Conservation (phyloP, 345 rosid genomes). For the Corchorus olitorius region DNA sequence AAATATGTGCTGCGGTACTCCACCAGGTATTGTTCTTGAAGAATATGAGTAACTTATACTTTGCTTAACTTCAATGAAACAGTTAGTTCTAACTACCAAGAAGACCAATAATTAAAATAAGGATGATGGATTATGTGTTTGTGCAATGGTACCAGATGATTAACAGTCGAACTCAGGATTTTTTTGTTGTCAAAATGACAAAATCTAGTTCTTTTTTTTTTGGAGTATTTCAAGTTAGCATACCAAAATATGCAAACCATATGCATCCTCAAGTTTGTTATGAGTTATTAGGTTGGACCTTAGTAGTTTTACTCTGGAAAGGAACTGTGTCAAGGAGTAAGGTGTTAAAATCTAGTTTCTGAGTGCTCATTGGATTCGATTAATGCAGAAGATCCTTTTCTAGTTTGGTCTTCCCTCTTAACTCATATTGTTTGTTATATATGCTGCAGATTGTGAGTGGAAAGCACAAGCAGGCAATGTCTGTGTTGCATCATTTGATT, state of each 20-base stretch:
- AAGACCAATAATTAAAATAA: not conserved
- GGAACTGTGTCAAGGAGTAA: not conserved
- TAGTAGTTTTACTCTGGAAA: not conserved
- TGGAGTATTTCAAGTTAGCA: too few species aligned
- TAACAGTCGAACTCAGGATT: not conserved
- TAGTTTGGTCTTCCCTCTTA: not conserved
- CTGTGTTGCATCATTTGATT: constrained; percentile 91
- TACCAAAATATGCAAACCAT: not conserved
- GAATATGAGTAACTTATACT: not conserved
- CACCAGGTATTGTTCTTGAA: constrained; percentile 66
- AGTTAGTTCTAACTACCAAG: not conserved
- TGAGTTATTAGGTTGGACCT: not conserved
- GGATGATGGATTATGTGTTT: not conserved
- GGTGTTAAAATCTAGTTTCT: not conserved
- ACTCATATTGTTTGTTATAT: not conserved
- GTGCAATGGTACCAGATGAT: not conserved
- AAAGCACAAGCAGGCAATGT: constrained; percentile 91
- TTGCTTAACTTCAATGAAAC: not conserved
- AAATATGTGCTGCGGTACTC: constrained; percentile 92
- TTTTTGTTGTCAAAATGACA: not conserved
- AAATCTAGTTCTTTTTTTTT: too few species aligned
- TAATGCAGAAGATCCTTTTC: not conserved
- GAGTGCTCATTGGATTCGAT: not conserved
- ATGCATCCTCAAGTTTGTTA: not conserved
- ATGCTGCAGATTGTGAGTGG: constrained; percentile 84